These are phyloP conservation scores for Phytophthora pluvialis DNA, from an alignment of 352 stramenopile genomes.

Conservation along the genomic window DNA sequence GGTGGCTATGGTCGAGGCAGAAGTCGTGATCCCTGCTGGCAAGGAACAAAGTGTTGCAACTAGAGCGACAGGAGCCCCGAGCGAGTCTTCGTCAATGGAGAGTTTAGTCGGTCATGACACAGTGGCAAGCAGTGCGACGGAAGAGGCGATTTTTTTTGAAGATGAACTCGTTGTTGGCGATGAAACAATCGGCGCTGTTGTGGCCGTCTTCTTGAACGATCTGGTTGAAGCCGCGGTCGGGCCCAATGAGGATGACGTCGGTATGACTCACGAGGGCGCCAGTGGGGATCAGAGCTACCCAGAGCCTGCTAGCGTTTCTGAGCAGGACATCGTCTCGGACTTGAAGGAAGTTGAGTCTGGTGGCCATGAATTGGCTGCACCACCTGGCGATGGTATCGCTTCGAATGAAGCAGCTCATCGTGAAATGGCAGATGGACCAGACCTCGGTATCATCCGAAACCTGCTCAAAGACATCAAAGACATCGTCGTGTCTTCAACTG, in stretches of 20 bases:
- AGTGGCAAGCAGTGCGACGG: not conserved
- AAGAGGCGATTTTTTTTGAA: not conserved
- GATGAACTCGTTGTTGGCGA: not conserved
- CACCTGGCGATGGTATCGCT: not conserved
- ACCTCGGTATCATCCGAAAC: constrained; percentile 1
- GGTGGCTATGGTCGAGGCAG: constrained; percentile 18
- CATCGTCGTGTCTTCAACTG: not conserved
- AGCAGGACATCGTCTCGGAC: not conserved
- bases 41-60: not conserved
- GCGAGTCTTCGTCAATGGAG: not conserved
- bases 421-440: not conserved
- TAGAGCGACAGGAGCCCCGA: not conserved
- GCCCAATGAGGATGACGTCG: not conserved
- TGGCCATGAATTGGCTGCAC: not conserved
- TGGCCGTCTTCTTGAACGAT: not conserved
- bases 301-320: not conserved
- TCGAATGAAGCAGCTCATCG: too few species aligned
- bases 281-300: not conserved
- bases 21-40: not conserved
- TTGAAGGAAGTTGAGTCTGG: not conserved
- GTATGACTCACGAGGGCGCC: not conserved
- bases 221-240: constrained; percentile 5
- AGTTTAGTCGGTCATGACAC: not conserved
- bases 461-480: constrained; percentile 14
- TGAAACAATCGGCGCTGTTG: not conserved